These are phyloP conservation scores for Kalmusia sp. DNA, from an alignment of 2,329 filamentous ascomycete species.

Conservation along the genomic window DNA sequence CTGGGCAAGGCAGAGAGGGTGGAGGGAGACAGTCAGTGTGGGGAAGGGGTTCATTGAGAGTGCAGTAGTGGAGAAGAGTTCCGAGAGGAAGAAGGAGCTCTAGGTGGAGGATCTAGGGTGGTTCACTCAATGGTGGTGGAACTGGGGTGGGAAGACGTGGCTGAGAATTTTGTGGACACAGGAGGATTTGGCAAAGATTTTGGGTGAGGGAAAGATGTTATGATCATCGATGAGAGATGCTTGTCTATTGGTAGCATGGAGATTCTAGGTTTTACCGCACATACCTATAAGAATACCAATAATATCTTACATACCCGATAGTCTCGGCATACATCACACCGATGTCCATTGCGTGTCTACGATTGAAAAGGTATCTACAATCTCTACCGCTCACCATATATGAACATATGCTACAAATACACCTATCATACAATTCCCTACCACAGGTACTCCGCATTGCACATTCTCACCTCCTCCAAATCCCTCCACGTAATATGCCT, in stretches of 20 bases:
- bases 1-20: constrained; percentile 1
- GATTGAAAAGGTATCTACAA: constrained; percentile 1
- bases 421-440: constrained; percentile 32
- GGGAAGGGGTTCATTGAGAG: constrained; percentile 15
- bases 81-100: constrained; percentile 24
- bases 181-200: not conserved
- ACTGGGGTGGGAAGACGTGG: not conserved
- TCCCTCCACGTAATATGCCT: constrained; percentile 33
- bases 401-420: not conserved
- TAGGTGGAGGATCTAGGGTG: not conserved
- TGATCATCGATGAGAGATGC: not conserved
- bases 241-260: not conserved
- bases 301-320: too few species aligned
- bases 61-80: constrained; percentile 14
- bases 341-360: too few species aligned
- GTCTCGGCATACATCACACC: too few species aligned
- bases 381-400: not conserved
- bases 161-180: not conserved
- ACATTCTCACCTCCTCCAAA: constrained; percentile 48
- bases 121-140: not conserved
- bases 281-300: too few species aligned
- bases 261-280: too few species aligned
- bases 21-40: constrained; percentile 6
- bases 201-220: not conserved
- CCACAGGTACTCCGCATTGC: constrained; percentile 59